Evolutionary conservation across 169 alveolate genomes (phyloP), one percentile per base, ranked within the genome.

Genomic region (Babesia bovis): DNA sequence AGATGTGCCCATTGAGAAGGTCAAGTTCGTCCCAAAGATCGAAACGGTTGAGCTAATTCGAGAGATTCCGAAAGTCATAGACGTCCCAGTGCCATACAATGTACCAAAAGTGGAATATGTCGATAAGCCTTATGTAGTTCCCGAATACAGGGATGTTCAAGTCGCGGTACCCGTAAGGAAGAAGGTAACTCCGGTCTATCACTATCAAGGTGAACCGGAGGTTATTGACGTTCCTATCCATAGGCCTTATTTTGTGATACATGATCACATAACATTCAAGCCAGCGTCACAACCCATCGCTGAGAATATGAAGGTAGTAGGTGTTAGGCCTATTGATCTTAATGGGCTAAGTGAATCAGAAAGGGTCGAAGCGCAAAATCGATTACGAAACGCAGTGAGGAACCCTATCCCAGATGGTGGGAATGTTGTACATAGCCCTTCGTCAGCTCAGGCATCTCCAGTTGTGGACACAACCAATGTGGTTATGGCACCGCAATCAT

Each of bases 1-100:
- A 15, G 90, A 87, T 51, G 85, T 87, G 3, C 93, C 93, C 21
- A 85, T 87, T 41, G 93, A 87, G 65, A 87, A 87, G 69, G 70
- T 87, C 30, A 83, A 82, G 49, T 83, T 72, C 49, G 93, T 87
- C 30, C 91, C 90, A 13, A 87, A 87, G 59, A 53, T 79, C 26
- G 86, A 87, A 65, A 87, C 90, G 26, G 85, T 87, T 0, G 93
- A 87, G 40, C 74, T 82, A 21, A 59, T 83, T 26, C 70, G 89
- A 28, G 83, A 72, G 53, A 76, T 87, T 13, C 93, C 93, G 15
- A 78, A 84, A 51, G 61, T 87, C 35, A 69, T 87, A 17, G 93
- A 87, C 52, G 83, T 87, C 5, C 93, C 93, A 30, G 91, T 87
- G 17, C 91, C 93, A 10, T 85, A 84, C 68, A 78, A 66, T 42